phyloP scores from a whole-genome alignment of 106 monocot species.

The Phalaenopsis equestris region DNA sequence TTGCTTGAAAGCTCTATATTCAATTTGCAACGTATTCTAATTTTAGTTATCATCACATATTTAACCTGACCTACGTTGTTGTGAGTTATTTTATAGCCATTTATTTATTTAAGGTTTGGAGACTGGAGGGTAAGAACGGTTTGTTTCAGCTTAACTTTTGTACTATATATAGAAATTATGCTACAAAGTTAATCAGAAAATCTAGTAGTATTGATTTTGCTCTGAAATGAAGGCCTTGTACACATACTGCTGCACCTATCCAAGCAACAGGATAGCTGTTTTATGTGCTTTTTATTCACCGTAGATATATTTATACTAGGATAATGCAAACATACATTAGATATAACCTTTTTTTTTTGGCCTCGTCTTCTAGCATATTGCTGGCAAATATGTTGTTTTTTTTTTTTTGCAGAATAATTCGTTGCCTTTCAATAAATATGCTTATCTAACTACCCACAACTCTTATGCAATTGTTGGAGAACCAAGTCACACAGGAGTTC shows the following conservation, averaged over 20 bases:
- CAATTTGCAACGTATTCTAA: too few species aligned
- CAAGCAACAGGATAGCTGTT: background rate
- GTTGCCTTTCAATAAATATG: slow-evolving; percentile 81
- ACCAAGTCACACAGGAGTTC: slow-evolving; percentile 58
- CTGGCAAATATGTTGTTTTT: background rate
- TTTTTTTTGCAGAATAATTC: slow-evolving; percentile 52
- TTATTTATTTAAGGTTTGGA: background rate
- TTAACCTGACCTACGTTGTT: too few species aligned
- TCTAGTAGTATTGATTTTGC: background rate
- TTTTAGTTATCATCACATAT: too few species aligned
- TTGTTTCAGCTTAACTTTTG: background rate
- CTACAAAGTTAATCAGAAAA: background rate
- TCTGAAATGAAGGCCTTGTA: background rate
- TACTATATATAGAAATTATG: too few species aligned
- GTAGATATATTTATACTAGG: background rate
- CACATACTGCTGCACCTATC: background rate
- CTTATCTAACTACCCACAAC: slow-evolving; percentile 84
- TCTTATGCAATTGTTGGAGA: slow-evolving; percentile 67
- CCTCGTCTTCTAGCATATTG: background rate
- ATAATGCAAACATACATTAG: background rate
- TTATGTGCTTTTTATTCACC: background rate
- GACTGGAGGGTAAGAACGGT: background rate
- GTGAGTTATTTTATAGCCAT: too few species aligned
- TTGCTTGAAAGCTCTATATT: too few species aligned
- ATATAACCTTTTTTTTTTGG: background rate